Evolutionary conservation across 345 rosid species (phyloP), one percentile per base, ranked within the genome.

Genomic region (Toxicodendron radicans): DNA sequence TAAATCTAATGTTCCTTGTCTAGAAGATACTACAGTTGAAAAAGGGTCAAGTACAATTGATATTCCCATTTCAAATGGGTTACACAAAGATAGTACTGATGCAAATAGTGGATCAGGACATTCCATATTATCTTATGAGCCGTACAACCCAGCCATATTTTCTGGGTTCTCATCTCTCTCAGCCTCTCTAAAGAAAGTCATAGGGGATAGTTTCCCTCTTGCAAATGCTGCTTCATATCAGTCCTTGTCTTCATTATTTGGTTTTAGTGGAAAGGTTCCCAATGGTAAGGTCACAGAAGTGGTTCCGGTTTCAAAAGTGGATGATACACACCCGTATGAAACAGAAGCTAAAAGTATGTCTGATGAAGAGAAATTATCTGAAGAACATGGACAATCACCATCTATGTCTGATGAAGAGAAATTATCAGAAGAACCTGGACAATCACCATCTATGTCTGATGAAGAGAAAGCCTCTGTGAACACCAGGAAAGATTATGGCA

Each of bases 151-250:
- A 7, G 91, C 79, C 52, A 66, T 90, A 48, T 86, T 91, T 73
- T 79, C 96, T 64, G 90, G 93, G 68, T 91, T 95, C 65, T 90
- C 96, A 65, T 77, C 92, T 78, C 79, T 93, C 62, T 93, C 97
- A n/a, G 87, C 94, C 20, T 87, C 89, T 45, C 67, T 95, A 63
- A 91, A 84, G 85, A 89, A 85, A 83, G 91, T 87, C 64, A 74
- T 87, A 18, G 91, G 84, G 67, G 80, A 78, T 9, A 75, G 38
- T 73, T 76, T 89, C 23, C 86, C 91, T 59, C 76, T 80, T 57
- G 64, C 83, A 35, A 72, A 89, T n/a, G 68, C 86, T 62, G 70
- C 73, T 35, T 80, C 85, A 58, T 81, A 77, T 77, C 84, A 57
- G 67, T 83, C 91, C 21, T 79, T 87, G 33, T 85, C 88, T 79